Evolutionary conservation across 176 grass and related monocot species (phyloP), one percentile per base, ranked within the genome.

Genomic region (Rhynchospora tenuis): DNA sequence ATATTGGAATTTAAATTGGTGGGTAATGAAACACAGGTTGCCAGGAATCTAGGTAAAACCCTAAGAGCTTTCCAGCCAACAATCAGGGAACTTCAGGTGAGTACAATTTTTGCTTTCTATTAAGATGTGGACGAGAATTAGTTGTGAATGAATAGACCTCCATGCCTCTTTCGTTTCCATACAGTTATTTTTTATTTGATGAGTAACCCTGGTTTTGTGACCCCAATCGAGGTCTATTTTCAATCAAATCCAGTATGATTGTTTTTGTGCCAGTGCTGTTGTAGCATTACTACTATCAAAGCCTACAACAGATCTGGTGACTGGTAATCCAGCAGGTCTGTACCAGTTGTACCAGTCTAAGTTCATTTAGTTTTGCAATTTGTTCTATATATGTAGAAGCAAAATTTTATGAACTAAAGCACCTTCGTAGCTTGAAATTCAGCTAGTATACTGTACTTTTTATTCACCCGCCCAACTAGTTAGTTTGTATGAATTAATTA

Each of bases 31-130:
- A 31, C 86, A 19, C 91, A 98, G 96, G 89, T 93, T 33, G 96
- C 96, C 63, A 87, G 90, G 45, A 95, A 91, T 72, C 88, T 98
- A 52, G 96, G 96, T 60, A 98, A 98, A 87, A 98, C 91, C 73
- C 74, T 98, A 67, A 92, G 93, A 78, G 88, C 91, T 83, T 98
- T 98, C 85, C 96, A 98, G 55, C 96, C 96, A 83, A 98, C 96
- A 23, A 95, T 95, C 82, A 86, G 86, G 83, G 96, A 98, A 82
- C 87, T 98, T 81, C 96, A 95, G 93, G 96, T 98, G 85, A 73
- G 85, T 5, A 3, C 29, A 59, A 84, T 84, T 86, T 48, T 78
- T 82, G 69, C 14, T 68, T 19, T 47, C 27, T n/a, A 20, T 45
- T 64, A 19, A 17, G 6, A 55, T 6, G 17, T 55, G 48, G 73